These are phyloP conservation scores for Emydomyces testavorans DNA, from an alignment of 2,329 filamentous ascomycete species.

Conservation along the genomic window DNA sequence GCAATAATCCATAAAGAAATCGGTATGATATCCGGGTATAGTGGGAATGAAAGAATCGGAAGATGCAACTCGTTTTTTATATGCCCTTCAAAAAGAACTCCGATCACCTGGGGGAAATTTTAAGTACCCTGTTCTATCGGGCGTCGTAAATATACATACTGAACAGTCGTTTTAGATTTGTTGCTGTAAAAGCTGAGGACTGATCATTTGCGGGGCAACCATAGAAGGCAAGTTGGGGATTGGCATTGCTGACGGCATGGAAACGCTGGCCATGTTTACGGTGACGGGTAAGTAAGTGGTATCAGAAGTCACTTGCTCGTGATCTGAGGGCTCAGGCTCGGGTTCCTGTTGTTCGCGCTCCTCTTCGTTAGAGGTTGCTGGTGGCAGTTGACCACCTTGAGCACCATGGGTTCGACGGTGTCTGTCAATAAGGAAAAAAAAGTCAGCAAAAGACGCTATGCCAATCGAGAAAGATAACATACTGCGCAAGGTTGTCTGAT, in stretches of 20 bases:
- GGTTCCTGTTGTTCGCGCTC: slow-evolving; percentile 84
- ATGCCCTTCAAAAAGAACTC: background rate
- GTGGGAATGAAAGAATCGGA: background rate
- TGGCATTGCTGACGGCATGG: slow-evolving; percentile 28
- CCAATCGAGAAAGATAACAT: slow-evolving; percentile 33
- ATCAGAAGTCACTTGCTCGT: slow-evolving; percentile 53
- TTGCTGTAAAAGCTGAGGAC: slow-evolving; percentile 34
- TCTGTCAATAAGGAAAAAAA: slow-evolving; percentile 31
- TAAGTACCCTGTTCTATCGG: too few relatives aligned
- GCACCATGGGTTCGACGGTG: slow-evolving; percentile 73
- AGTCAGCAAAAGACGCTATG: background rate
- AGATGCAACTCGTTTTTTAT: background rate
- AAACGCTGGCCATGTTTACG: slow-evolving; percentile 27
- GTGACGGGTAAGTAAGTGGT: slow-evolving; percentile 20
- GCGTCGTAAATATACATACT: too few relatives aligned
- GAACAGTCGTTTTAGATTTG: slow-evolving; percentile 25
- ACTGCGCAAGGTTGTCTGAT: slow-evolving; percentile 98
- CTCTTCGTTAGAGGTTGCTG: slow-evolving; percentile 49
- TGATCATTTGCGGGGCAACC: slow-evolving; percentile 33
- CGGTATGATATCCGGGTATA: slow-evolving; percentile 4
- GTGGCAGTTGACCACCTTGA: slow-evolving; percentile 43
- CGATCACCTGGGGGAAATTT: background rate
- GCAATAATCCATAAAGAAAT: slow-evolving; percentile 5
- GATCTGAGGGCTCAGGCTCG: slow-evolving; percentile 67
- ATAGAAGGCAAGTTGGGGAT: slow-evolving; percentile 33